Conservation (phyloP, 768 basidiomycete species). For the Boletus rubropictus region DNA sequence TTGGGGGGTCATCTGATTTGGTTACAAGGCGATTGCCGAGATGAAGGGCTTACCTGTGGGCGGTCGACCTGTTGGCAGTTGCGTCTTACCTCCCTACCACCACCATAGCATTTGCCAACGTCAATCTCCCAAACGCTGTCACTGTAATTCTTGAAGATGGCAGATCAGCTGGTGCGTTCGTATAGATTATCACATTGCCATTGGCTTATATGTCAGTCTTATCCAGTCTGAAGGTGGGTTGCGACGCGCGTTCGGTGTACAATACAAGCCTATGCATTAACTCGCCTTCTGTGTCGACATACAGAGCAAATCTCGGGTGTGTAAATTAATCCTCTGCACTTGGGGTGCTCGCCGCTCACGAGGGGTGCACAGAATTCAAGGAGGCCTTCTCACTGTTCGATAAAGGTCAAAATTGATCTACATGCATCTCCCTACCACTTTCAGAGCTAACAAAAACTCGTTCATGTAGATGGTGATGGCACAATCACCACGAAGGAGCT, state of each 20-base stretch:
- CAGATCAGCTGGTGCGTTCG: constrained; percentile 50
- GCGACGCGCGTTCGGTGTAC: constrained; percentile 6
- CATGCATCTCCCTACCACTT: too few relatives aligned
- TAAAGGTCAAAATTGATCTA: constrained; percentile 52
- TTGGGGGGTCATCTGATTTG: constrained; percentile 19
- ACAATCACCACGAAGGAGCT: constrained; percentile 89
- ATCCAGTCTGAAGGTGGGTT: constrained; percentile 52
- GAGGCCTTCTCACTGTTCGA: constrained; percentile 98
- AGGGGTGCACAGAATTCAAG: constrained; percentile 77
- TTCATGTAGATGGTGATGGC: constrained; percentile 73
- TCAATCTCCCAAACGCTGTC: neutral
- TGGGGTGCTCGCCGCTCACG: constrained; percentile 2
- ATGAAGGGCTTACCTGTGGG: constrained; percentile 15
- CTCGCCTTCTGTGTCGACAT: constrained; percentile 1
- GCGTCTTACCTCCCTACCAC: constrained; percentile 4
- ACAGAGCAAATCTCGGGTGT: constrained; percentile 88
- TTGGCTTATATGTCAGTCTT: constrained; percentile 15
- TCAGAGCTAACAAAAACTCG: neutral
- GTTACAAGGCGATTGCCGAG: constrained; percentile 32
- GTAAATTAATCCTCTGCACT: constrained; percentile 20
- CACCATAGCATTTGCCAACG: neutral
- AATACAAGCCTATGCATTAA: neutral
- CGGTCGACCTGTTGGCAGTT: constrained; percentile 5
- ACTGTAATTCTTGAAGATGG: constrained; percentile 36
- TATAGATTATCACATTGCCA: constrained; percentile 5